Percentiles rank a stretch among this genome's conserved stretches.
Conservation (phyloP, 2,329 filamentous ascomycete genomes). For the Neonectria neomacrospora region DNA sequence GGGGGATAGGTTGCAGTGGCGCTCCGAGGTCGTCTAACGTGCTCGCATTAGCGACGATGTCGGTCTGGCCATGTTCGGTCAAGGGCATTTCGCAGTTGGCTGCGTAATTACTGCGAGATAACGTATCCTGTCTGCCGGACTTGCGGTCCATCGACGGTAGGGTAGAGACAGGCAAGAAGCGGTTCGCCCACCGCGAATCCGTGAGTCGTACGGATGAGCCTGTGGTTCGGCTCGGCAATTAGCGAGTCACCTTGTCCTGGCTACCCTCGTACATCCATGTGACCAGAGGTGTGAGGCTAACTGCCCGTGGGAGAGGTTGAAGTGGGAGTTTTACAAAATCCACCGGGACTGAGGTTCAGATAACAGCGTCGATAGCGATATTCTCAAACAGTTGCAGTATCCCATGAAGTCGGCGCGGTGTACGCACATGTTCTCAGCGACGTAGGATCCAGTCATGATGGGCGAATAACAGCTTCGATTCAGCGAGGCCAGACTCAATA, state of each 20-base stretch:
- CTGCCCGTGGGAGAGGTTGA: too few species aligned
- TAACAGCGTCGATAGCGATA: constrained; percentile 28
- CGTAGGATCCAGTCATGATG: constrained; percentile 67
- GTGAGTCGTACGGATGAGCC: constrained; percentile 37
- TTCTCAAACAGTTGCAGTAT: constrained; percentile 44
- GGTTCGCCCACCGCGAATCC: constrained; percentile 59
- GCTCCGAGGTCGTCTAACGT: constrained; percentile 58
- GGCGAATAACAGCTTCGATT: constrained; percentile 58
- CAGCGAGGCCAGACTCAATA: constrained; percentile 38
- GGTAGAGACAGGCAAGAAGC: constrained; percentile 68
- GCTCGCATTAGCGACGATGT: constrained; percentile 59
- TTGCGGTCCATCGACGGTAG: constrained; percentile 41
- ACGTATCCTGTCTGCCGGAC: neutral
- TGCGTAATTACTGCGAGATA: neutral
- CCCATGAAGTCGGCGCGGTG: constrained; percentile 62
- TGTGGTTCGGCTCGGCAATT: too few species aligned
- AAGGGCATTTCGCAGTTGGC: constrained; percentile 25
- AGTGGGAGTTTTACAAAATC: too few species aligned
- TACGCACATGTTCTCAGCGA: constrained; percentile 69
- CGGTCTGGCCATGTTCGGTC: constrained; percentile 58
- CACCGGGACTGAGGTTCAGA: too few species aligned
- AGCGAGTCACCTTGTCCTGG: too few species aligned
- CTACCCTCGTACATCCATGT: too few species aligned
- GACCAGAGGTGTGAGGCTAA: too few species aligned
- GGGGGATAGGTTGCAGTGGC: constrained; percentile 55